These are phyloP conservation scores for Cryptosporidium felis DNA, from an alignment of 169 alveolate genomes.

Conservation along the genomic window DNA sequence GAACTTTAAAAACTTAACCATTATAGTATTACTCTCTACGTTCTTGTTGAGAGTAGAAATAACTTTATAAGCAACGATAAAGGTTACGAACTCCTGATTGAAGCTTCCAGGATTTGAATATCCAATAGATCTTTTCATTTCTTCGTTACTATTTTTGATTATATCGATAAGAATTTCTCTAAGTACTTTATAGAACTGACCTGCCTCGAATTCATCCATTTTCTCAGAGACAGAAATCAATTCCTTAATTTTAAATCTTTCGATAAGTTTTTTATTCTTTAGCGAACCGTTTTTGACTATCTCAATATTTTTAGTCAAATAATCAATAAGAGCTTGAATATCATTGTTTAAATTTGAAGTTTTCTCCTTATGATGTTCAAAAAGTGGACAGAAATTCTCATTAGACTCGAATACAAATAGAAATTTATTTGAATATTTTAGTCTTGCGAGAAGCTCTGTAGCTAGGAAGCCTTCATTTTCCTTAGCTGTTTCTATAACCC, in stretches of 20 bases:
- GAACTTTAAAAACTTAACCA: neutral
- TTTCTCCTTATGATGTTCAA: neutral
- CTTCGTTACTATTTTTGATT: neutral
- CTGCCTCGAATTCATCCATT: neutral
- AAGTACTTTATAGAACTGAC: slow-evolving; percentile 14
- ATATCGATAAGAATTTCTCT: neutral
- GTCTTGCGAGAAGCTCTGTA: neutral
- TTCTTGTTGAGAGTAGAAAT: neutral
- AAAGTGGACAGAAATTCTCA: slow-evolving; percentile 17
- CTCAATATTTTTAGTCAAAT: neutral
- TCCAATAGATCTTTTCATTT: slow-evolving; percentile 6
- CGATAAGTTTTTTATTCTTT: neutral
- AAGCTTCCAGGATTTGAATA: neutral
- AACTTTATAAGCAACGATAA: slow-evolving; percentile 23
- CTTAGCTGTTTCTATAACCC: slow-evolving; percentile 16
- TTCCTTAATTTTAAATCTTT: neutral
- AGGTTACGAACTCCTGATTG: slow-evolving; percentile 22
- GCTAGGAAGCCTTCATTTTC: neutral
- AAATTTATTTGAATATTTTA: neutral
- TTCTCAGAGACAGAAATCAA: neutral
- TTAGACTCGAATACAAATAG: neutral
- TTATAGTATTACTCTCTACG: neutral
- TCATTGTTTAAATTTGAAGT: neutral
- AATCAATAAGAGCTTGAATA: neutral
- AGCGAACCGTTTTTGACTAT: neutral